Conservation (phyloP, 345 rosid genomes). For the Cardiospermum halicacabum region DNA sequence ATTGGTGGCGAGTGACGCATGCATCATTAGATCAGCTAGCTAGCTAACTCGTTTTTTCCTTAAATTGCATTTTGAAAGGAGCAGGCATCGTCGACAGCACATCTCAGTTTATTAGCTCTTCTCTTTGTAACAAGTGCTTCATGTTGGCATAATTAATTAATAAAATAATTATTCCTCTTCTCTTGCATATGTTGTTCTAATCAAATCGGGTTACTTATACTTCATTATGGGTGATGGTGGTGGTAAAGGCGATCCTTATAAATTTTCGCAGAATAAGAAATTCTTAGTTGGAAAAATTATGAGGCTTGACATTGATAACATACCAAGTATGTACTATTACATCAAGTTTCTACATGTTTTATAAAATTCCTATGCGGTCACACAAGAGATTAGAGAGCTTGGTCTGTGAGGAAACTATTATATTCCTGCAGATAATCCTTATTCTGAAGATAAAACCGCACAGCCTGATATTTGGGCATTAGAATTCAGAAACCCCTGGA, state of each 20-base stretch:
- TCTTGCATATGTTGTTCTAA: too few species aligned
- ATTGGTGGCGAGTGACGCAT: too few species aligned
- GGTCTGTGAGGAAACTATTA: slow-evolving; percentile 74
- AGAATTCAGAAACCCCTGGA: slow-evolving; percentile 70
- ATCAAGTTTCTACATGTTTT: background rate
- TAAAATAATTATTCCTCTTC: too few species aligned
- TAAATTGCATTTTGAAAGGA: too few species aligned
- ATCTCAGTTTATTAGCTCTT: too few species aligned
- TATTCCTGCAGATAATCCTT: slow-evolving; percentile 66
- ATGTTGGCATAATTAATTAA: too few species aligned
- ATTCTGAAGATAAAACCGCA: slow-evolving; percentile 35
- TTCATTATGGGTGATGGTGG: slow-evolving; percentile 95
- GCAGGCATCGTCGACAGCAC: too few species aligned
- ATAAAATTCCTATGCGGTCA: background rate
- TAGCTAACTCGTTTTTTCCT: too few species aligned
- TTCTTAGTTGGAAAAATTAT: slow-evolving; percentile 87
- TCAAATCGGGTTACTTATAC: slow-evolving; percentile 84
- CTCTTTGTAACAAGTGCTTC: too few species aligned
- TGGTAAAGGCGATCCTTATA: slow-evolving; percentile 64
- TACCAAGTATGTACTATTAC: slow-evolving; percentile 58
- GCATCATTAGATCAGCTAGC: too few species aligned
- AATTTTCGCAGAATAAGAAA: slow-evolving; percentile 86
- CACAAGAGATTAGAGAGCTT: slow-evolving; percentile 39
- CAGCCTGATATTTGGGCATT: slow-evolving; percentile 70
- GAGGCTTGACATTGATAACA: slow-evolving; percentile 77